Evolutionary conservation across 2,329 filamentous ascomycete species (phyloP).

Genomic region (Trichoderma gracile): DNA sequence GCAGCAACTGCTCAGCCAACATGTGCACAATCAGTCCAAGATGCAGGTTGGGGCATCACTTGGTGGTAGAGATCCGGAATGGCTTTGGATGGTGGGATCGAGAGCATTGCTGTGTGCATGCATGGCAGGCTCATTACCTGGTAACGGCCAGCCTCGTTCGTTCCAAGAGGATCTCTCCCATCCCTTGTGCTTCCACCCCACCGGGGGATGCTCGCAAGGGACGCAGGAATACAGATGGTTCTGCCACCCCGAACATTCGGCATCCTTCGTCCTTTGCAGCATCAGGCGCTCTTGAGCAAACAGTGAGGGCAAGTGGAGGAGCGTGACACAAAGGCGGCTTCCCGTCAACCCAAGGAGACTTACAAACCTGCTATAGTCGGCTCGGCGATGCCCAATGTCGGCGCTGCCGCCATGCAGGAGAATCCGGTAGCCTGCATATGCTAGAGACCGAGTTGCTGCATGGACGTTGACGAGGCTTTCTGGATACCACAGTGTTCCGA

Average conservation of each 20-base stretch:
- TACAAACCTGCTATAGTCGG: not conserved
- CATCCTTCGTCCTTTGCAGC: not conserved
- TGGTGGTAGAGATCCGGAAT: too few relatives aligned
- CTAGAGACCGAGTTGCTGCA: not conserved
- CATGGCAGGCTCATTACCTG: not conserved
- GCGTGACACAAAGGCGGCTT: not conserved
- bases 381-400: conserved; percentile 12
- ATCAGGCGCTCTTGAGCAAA: not conserved
- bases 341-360: conserved; percentile 1
- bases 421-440: not conserved
- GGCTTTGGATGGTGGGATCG: too few relatives aligned
- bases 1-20: not conserved
- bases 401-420: not conserved
- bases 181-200: not conserved
- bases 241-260: not conserved
- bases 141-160: not conserved
- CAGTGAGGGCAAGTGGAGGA: not conserved
- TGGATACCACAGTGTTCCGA: not conserved
- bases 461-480: too few relatives aligned
- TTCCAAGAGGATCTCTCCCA: not conserved
- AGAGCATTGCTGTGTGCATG: too few relatives aligned
- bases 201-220: not conserved
- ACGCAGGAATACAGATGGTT: not conserved
- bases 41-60: too few relatives aligned
- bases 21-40: too few relatives aligned